Conservation (phyloP, 352 stramenopile species). For the Phytophthora melonis region DNA sequence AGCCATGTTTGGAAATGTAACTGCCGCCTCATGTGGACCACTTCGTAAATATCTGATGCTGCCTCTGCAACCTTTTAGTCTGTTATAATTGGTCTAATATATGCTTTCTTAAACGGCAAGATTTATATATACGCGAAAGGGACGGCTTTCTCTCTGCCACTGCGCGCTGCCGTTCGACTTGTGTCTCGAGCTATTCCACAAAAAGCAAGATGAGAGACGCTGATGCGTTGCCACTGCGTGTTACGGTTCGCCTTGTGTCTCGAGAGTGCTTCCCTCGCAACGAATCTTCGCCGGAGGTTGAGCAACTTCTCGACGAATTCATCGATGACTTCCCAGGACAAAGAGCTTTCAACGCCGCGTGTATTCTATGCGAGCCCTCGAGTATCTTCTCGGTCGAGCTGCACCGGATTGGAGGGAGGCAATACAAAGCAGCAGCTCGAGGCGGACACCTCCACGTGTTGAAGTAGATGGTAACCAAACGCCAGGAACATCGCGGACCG, state of each 20-base stretch:
- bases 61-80: too few species aligned
- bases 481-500: not conserved
- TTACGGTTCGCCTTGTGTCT: not conserved
- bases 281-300: not conserved
- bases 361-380: not conserved
- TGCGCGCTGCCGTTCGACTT: too few species aligned
- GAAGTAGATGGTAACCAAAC: not conserved
- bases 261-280: not conserved
- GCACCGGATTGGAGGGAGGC: not conserved
- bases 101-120: too few species aligned
- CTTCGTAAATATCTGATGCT: not conserved
- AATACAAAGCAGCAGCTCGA: too few species aligned
- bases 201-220: not conserved
- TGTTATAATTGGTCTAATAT: too few species aligned
- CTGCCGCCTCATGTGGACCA: conserved; percentile 24
- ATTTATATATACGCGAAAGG: too few species aligned
- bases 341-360: not conserved
- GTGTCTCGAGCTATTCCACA: not conserved
- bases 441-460: not conserved
- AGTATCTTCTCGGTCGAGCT: not conserved
- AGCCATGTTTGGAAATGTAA: conserved; percentile 5
- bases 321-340: not conserved
- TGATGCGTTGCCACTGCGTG: not conserved
- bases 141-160: too few species aligned
- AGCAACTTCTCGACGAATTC: not conserved